Base-by-base conservation (phyloP, 1,284 basidiomycete species). In the Cystobasidiaceae sp. region DNA sequence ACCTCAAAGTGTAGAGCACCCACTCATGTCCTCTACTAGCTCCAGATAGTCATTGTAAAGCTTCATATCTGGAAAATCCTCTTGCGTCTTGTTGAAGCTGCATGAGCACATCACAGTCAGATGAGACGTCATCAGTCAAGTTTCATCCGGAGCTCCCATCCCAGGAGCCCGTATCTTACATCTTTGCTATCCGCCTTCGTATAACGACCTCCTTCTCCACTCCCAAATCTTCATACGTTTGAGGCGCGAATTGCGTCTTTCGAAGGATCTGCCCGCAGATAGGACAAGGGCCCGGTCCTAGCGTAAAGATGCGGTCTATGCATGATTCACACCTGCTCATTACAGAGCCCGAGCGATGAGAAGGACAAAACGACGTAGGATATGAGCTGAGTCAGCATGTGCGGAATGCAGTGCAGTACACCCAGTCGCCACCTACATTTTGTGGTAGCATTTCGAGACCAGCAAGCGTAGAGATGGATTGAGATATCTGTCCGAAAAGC, bases 161-260 rank as follows among this genome's bases (percentile, higher is more conserved):
- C n/a, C n/a, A n/a, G n/a, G n/a, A n/a, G 15, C 8, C 11, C 15
- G 15, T 25, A 3, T 73, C 80, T 69, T 69, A 86, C 88, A 93
- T 88, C 80, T 91, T 93, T 0, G 87, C 86, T 68, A 97, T 86
- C 63, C 90, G 82, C 71, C 89, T 82, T 61, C 96, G 81, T 4
- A 98, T 84, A 2, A 89, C 86, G 0, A 98, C 89, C 78, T 99
- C 96, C 77, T 94, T 94, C 80, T 99, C 96, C 0, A 99, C 94
- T 1, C 83, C 84, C 19, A 99, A 81, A 76, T 98, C 94, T 77
- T 97, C 93, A 71, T 98, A 99, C 0, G 93, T 97, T 78, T 97
- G 96, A 3, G 91, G 90, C 21, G 86, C 88, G 74, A 98, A 99
- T 27, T 92, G 90, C 44, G 91, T 82, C 77, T 97, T 98, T 32